Evolutionary conservation across 106 monocot species (phyloP).

Genomic region (Alisma plantagoaquatica): DNA sequence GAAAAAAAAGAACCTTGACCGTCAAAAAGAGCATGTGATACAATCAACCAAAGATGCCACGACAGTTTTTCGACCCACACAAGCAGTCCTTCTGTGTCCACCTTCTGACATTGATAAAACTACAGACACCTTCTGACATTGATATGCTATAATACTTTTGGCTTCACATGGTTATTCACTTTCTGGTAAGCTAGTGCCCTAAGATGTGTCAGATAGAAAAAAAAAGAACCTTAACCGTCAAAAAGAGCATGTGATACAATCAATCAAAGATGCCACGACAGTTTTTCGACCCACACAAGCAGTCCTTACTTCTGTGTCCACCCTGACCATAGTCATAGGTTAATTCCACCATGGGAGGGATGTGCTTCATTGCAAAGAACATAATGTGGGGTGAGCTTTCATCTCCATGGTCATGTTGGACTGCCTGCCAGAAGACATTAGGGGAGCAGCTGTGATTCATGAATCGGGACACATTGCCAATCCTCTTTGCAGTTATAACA

Average conservation of each 20-base stretch:
- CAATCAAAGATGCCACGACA: constrained; percentile 52
- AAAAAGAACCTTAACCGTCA: too few relatives aligned
- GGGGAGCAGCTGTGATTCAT: constrained; percentile 89
- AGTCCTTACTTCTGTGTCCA: constrained; percentile 41
- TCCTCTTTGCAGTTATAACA: constrained; percentile 42
- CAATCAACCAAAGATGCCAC: constrained; percentile 40
- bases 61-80: constrained; percentile 59
- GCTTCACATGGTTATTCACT: too few relatives aligned
- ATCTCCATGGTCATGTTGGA: constrained; percentile 57
- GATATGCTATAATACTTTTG: too few relatives aligned
- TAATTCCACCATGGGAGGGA: constrained; percentile 76
- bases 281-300: constrained; percentile 56
- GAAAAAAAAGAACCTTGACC: too few relatives aligned
- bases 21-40: too few relatives aligned
- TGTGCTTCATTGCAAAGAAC: constrained; percentile 72
- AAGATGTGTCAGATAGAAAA: too few relatives aligned
- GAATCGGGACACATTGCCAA: constrained; percentile 69
- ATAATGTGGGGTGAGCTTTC: constrained; percentile 65
- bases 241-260: too few relatives aligned
- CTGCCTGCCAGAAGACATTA: constrained; percentile 75
- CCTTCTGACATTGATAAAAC: too few relatives aligned
- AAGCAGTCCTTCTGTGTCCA: constrained; percentile 43
- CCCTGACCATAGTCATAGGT: constrained; percentile 68
- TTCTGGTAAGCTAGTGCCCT: too few relatives aligned
- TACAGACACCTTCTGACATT: too few relatives aligned